Evolutionary conservation across 306 rosid species (phyloP).

Genomic region (Rubus idaeus): DNA sequence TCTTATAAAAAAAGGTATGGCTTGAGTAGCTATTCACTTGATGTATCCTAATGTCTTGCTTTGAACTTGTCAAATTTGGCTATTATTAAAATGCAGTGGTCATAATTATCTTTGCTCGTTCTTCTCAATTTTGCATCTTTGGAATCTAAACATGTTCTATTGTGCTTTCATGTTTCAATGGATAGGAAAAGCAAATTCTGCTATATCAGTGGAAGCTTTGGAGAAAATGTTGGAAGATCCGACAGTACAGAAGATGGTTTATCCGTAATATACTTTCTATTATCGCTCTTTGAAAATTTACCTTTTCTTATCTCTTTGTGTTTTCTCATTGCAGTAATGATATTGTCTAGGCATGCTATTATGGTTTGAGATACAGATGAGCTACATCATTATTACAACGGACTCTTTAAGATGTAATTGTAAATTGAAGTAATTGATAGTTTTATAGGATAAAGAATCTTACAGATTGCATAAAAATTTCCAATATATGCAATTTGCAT

Average conservation of each 20-base stretch:
- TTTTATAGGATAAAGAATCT: background rate
- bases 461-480: background rate
- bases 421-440: background rate
- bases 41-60: background rate
- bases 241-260: slow-evolving; percentile 95
- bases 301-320: slow-evolving; percentile 29
- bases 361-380: background rate
- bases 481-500: background rate
- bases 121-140: slow-evolving; percentile 20
- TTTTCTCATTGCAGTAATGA: slow-evolving; percentile 10
- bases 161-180: slow-evolving; percentile 30
- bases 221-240: slow-evolving; percentile 99
- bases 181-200: slow-evolving; percentile 55
- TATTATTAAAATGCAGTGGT: background rate
- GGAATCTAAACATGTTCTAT: slow-evolving; percentile 20
- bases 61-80: slow-evolving; percentile 6
- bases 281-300: slow-evolving; percentile 24
- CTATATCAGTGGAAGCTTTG: slow-evolving; percentile 85
- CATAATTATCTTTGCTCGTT: background rate
- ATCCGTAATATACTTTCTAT: slow-evolving; percentile 70
- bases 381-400: background rate
- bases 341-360: background rate
- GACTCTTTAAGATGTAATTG: background rate
- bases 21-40: background rate
- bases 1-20: too few species aligned